phyloP scores from a whole-genome alignment of 1,284 basidiomycete genomes.

The Gomphus sp. region DNA sequence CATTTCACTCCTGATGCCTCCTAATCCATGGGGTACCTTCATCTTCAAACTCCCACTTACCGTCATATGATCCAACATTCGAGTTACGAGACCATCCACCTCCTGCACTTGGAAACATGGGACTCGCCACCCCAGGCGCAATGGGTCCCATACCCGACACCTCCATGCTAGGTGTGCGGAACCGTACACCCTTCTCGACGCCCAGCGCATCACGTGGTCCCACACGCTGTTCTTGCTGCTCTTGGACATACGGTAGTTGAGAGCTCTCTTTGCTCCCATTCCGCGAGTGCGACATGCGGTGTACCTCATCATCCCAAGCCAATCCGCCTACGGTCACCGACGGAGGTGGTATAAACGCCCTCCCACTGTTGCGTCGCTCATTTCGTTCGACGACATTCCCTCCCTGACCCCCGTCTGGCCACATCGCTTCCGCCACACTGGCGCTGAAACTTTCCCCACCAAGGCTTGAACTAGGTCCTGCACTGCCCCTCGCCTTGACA shows the following conservation, averaged over 20 bases:
- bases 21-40: slow-evolving; percentile 11
- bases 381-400: neutral
- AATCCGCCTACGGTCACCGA: slow-evolving; percentile 1
- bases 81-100: neutral
- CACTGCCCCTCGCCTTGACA: slow-evolving; percentile 1
- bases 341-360: neutral
- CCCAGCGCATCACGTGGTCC: neutral
- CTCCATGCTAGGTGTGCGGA: slow-evolving; percentile 9
- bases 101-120: slow-evolving; percentile 3
- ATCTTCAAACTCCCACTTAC: slow-evolving; percentile 12
- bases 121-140: slow-evolving; percentile 8
- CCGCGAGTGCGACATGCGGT: neutral
- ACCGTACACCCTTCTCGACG: slow-evolving; percentile 4
- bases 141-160: slow-evolving; percentile 4
- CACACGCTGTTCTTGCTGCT: neutral
- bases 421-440: slow-evolving; percentile 13
- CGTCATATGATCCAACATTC: neutral
- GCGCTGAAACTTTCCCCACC: slow-evolving; percentile 11
- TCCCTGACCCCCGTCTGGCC: neutral
- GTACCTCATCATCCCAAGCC: neutral
- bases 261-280: slow-evolving; percentile 6
- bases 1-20: slow-evolving; percentile 1
- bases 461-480: neutral
- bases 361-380: neutral
- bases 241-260: slow-evolving; percentile 11